phyloP scores from a whole-genome alignment of 2,329 filamentous ascomycete genomes.

The Aspergillus tubingensis region DNA sequence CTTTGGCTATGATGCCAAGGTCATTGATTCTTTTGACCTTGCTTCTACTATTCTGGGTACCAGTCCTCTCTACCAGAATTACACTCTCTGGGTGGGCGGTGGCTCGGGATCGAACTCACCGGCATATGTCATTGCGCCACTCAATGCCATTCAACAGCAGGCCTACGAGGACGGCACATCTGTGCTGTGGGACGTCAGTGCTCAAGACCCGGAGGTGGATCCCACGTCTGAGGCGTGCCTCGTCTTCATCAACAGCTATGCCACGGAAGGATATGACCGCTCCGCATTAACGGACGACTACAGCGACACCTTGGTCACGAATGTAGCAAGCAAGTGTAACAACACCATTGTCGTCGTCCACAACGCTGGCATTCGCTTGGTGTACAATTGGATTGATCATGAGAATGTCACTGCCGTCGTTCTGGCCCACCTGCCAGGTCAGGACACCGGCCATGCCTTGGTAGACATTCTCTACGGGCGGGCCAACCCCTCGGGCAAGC shows the following conservation, averaged over 20 bases:
- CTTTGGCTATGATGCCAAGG: conserved; percentile 29
- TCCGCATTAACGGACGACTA: conserved; percentile 35
- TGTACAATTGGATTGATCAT: conserved; percentile 61
- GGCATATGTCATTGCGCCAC: conserved; percentile 53
- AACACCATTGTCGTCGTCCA: conserved; percentile 68
- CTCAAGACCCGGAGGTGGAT: conserved; percentile 21
- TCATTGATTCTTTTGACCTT: conserved; percentile 5
- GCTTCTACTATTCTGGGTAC: not conserved
- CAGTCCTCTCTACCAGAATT: conserved; percentile 35
- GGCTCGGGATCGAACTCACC: conserved; percentile 54
- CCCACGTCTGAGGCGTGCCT: conserved; percentile 39
- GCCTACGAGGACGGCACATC: conserved; percentile 57
- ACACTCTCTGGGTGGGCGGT: conserved; percentile 49
- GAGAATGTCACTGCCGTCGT: conserved; percentile 65
- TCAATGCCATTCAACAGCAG: conserved; percentile 55
- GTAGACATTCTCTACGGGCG: conserved; percentile 61
- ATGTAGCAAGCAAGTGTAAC: conserved; percentile 60
- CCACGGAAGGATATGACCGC: conserved; percentile 43
- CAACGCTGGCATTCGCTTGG: conserved; percentile 62
- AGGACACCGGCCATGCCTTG: conserved; percentile 61
- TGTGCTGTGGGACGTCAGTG: conserved; percentile 24
- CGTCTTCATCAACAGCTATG: conserved; percentile 61
- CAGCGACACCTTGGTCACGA: conserved; percentile 58
- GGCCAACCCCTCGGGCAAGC: conserved; percentile 57
- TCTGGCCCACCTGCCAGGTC: conserved; percentile 65